Base-by-base conservation (phyloP, 2,329 filamentous ascomycete genomes). In the Diplocarpon rosae region DNA sequence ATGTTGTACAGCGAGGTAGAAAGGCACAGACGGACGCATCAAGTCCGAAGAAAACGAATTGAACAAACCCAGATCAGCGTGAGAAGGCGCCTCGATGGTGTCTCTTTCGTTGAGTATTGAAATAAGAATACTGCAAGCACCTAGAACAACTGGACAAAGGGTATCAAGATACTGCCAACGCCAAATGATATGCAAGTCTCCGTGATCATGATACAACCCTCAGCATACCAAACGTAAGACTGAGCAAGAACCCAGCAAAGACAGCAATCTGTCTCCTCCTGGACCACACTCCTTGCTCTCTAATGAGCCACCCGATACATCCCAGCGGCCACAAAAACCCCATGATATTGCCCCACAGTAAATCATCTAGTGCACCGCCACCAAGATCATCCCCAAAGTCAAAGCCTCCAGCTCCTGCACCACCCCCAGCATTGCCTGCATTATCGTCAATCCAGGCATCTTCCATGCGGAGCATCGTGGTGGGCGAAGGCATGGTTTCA, bases 251-350 rank as follows among this genome's bases (percentile, higher is more conserved):
- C 0, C 92, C 92, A 36, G 88, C 82, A 41, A 85, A 78, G 13
- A 96, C 86, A 55, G 90, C 90, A 56, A 95, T 76, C 62, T 88
- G 81, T 69, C 87, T 84, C 57, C 89, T 72, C 59, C 83, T 78
- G 49, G 80, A 84, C 78, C 88, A 94, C 48, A 96, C 80, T 1
- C 85, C 88, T 46, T 92, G 85, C 63, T 95, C 86, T 48, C 89
- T 73, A 52, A 90, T 74, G 39, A 93, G 68, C 87, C 89, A 95
- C 42, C 83, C 79, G 45, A 90, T 69, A 57, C 85, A 88, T 0
- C 86, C 90, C 9, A 96, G 65, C 3, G 92, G 92, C 78, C 90
- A 96, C 62, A 98, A 84, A 69, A 96, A 98, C 0, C 92, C 92
- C 57, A 92, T 85, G 47, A 93, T 69, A 63, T 92, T 86, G 4